A percentile compares a stretch with the other conserved stretches of the same genome.
Evolutionary conservation across 306 rosid genomes (phyloP).

Genomic region (Carpinus fangiana): DNA sequence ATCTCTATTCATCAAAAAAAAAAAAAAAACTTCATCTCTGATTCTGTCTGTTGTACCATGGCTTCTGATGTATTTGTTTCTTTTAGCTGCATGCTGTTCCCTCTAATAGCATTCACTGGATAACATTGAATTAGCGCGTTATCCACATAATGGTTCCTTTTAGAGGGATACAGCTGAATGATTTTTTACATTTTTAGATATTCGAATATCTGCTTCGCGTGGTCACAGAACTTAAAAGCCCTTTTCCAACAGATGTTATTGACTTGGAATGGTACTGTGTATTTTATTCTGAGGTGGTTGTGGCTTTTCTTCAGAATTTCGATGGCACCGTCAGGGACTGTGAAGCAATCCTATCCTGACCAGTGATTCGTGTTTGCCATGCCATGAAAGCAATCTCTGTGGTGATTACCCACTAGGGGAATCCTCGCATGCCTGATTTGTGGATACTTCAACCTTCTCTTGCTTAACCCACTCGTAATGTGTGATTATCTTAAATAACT

Average conservation of each 20-base stretch:
- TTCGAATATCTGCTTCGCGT: not conserved
- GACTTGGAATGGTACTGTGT: not conserved
- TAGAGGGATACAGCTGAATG: not conserved
- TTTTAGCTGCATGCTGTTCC: not conserved
- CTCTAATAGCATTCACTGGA: not conserved
- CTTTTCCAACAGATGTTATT: not conserved
- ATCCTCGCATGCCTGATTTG: constrained; percentile 5
- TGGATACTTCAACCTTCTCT: constrained; percentile 12
- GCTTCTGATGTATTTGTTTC: not conserved
- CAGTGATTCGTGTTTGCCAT: constrained; percentile 11
- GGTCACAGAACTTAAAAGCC: not conserved
- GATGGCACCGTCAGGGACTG: not conserved
- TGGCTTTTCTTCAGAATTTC: constrained; percentile 3
- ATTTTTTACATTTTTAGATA: not conserved
- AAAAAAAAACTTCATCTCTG: not conserved
- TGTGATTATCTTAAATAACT: not conserved
- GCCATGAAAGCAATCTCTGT: constrained; percentile 16
- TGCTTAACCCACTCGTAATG: constrained; percentile 10
- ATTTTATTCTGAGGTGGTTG: not conserved
- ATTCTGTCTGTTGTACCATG: not conserved
- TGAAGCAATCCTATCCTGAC: constrained; percentile 1
- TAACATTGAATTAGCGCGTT: not conserved
- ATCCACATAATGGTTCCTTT: not conserved
- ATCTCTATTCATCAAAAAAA: too few relatives aligned
- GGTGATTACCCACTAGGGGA: constrained; percentile 15